Evolutionary conservation across 306 rosid species (phyloP).

Genomic region (Phaseolus lunatus): DNA sequence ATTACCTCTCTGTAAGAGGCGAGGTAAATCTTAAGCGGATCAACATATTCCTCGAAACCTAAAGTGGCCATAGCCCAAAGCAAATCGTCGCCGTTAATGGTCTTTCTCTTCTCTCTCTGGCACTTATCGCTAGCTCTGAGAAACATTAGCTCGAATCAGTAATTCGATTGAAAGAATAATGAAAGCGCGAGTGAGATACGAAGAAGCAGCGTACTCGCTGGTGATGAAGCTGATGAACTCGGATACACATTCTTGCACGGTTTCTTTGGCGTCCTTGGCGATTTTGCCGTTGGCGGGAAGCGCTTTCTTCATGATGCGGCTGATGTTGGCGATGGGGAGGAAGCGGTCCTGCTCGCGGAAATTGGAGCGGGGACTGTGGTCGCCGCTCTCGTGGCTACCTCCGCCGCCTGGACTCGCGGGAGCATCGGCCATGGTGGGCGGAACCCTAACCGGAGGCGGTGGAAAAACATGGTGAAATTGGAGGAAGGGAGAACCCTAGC

Average conservation of each 20-base stretch:
- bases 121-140: conserved; percentile 90
- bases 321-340: conserved; percentile 83
- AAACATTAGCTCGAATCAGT: background rate
- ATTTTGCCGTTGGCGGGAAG: conserved; percentile 90
- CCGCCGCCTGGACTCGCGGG: conserved; percentile 77
- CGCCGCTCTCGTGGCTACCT: conserved; percentile 83
- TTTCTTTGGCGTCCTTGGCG: conserved; percentile 92
- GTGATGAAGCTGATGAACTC: conserved; percentile 95
- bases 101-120: conserved; percentile 92
- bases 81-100: conserved; percentile 88
- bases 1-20: conserved; percentile 74
- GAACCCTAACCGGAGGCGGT: conserved; percentile 54
- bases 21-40: conserved; percentile 78
- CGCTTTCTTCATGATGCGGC: conserved; percentile 92
- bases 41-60: conserved; percentile 87
- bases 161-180: background rate
- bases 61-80: conserved; percentile 95
- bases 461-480: conserved; percentile 21
- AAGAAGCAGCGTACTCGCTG: conserved; percentile 66
- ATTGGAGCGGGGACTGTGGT: conserved; percentile 78
- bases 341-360: conserved; percentile 84
- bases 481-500: conserved; percentile 1
- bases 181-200: background rate
- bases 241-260: conserved; percentile 87
- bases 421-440: conserved; percentile 68